Base-by-base conservation (phyloP, 176 grass and related monocot species). In the Typha latifolia region DNA sequence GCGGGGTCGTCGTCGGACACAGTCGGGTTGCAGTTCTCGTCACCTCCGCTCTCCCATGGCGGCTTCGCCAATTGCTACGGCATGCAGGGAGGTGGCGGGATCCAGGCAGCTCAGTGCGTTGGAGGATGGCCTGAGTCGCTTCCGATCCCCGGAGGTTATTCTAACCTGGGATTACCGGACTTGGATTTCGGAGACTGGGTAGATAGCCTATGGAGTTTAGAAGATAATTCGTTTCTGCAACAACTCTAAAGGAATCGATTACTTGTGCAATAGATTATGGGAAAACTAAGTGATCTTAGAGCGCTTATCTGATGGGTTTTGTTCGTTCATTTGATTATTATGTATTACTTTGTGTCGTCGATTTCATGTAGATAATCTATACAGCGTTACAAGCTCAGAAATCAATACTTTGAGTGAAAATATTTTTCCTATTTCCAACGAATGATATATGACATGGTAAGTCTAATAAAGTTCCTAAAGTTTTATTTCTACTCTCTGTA, bases 171-270 rank as follows among this genome's bases (percentile, higher is more conserved):
- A 49, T 78, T 78, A 21, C 74, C 64, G 11, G 93, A 97, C 77
- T 82, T 92, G 47, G 93, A 91, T 47, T 80, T 89, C 23, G 75
- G 80, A 47, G 63, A 52, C 63, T 87, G 90, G 57, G 83, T 68
- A 24, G 88, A 97, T 57, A 86, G 74, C 69, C 78, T 89, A 66
- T 92, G 85, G 88, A 84, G 77, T 74, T 69, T 87, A 75, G 93
- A 92, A 57, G 77, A 70, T 76, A 50, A 82, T 57, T 91, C 80
- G 88, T 80, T 75, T 67, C 70, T 64, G 64, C 82, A 80, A 73
- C 27, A 29, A 29, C 27, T 29, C 27, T 29, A 29, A 29, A 29
- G 27, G 27, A 2, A 29, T 29, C 27, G 27, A 29, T 29, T 29
- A 29, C 27, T 66, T 69, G 48, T 43, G 11, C n/a, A 79, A 47